Conservation (phyloP, 1,139 yeast genomes). For the Taiozyma sp. region DNA sequence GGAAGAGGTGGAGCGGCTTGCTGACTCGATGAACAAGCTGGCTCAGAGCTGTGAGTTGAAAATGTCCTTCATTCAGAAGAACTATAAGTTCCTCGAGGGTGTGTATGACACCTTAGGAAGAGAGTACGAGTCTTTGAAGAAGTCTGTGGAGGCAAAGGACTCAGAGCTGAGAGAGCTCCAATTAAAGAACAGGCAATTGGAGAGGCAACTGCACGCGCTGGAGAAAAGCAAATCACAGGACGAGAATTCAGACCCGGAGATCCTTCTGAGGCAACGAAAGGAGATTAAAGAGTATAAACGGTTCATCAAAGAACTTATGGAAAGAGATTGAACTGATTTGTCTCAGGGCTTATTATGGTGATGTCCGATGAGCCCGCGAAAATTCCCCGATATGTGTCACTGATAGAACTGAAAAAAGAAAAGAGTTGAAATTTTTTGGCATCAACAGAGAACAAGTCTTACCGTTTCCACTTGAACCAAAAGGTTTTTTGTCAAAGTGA, state of each 20-base stretch:
- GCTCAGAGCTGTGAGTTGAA: constrained; percentile 16
- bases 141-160: neutral
- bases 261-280: constrained; percentile 10
- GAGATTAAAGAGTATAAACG: constrained; percentile 20
- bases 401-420: neutral
- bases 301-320: constrained; percentile 21
- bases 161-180: constrained; percentile 1
- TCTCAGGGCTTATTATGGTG: neutral
- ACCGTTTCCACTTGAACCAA: neutral
- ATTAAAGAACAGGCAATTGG: constrained; percentile 1
- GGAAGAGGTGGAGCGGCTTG: constrained; percentile 3
- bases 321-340: constrained; percentile 5
- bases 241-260: constrained; percentile 2
- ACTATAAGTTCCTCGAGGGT: constrained; percentile 17
- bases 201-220: constrained; percentile 2
- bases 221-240: neutral
- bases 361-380: neutral
- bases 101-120: constrained; percentile 13
- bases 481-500: neutral
- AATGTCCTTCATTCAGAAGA: constrained; percentile 15
- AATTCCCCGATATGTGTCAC: neutral
- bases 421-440: neutral
- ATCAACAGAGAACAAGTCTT: neutral
- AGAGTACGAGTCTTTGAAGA: constrained; percentile 7
- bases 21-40: constrained; percentile 7